phyloP scores from a whole-genome alignment of 768 basidiomycete genomes.

The Agaricus blazei region DNA sequence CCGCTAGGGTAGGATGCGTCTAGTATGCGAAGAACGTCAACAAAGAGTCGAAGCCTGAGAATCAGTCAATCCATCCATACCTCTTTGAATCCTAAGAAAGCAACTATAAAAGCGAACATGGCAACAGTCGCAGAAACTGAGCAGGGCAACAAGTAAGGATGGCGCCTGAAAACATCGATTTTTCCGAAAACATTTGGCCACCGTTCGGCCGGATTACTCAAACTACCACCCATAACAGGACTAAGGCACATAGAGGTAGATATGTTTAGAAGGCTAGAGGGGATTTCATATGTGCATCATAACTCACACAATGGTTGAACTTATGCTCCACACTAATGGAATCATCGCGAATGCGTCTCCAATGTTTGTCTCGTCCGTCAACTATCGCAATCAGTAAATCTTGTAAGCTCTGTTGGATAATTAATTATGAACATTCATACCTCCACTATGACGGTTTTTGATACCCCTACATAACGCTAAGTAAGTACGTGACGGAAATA shows the following conservation, averaged over 20 bases:
- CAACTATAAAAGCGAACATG: slow-evolving; percentile 27
- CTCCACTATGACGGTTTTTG: slow-evolving; percentile 43
- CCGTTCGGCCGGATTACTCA: slow-evolving; percentile 54
- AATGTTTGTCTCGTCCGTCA: slow-evolving; percentile 33
- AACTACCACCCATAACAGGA: slow-evolving; percentile 58
- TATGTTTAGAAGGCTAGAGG: not conserved
- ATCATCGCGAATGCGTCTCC: slow-evolving; percentile 32
- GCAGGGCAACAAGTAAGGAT: slow-evolving; percentile 50
- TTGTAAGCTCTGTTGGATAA: not conserved
- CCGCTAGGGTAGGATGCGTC: slow-evolving; percentile 26
- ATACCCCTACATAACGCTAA: slow-evolving; percentile 26
- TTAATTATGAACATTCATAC: slow-evolving; percentile 14
- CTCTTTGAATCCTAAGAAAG: slow-evolving; percentile 37
- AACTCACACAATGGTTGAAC: slow-evolving; percentile 26
- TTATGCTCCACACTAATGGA: slow-evolving; percentile 30
- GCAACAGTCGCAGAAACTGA: slow-evolving; percentile 29
- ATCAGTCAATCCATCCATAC: slow-evolving; percentile 20
- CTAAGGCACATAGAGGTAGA: slow-evolving; percentile 23
- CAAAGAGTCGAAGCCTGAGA: not conserved
- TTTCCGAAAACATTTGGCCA: slow-evolving; percentile 58
- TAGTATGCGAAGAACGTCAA: slow-evolving; percentile 6
- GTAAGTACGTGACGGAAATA: too few relatives aligned
- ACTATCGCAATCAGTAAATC: slow-evolving; percentile 14
- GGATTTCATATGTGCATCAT: not conserved
- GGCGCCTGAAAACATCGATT: slow-evolving; percentile 23